phyloP scores from a whole-genome alignment of 164 flowering plant genomes.

The Piper longum region DNA sequence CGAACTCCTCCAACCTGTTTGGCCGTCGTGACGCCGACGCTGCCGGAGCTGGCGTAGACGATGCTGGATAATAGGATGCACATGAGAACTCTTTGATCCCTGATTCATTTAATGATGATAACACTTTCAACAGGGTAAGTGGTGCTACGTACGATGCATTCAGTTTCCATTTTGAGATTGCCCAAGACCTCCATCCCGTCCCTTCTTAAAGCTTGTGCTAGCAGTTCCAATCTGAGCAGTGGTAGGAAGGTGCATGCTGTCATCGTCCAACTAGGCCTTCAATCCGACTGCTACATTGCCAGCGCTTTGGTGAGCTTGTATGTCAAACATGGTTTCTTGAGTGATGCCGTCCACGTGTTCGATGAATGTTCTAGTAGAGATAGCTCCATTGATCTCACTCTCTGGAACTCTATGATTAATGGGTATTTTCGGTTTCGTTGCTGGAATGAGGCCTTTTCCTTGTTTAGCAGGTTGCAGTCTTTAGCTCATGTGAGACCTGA shows the following conservation, averaged over 20 bases:
- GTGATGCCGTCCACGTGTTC: constrained; percentile 39
- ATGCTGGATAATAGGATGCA: too few relatives aligned
- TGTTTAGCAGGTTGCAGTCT: constrained; percentile 34
- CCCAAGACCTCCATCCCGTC: constrained; percentile 36
- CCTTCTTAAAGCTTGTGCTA: constrained; percentile 47
- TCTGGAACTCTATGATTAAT: constrained; percentile 58
- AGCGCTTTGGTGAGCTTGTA: constrained; percentile 45
- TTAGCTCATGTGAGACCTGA: constrained; percentile 34
- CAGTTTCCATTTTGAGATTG: constrained; percentile 4
- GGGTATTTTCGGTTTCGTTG: constrained; percentile 32
- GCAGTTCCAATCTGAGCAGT: constrained; percentile 17
- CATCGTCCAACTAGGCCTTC: constrained; percentile 30
- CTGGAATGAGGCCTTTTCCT: constrained; percentile 21
- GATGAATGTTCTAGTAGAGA: constrained; percentile 18
- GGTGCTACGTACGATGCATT: too few relatives aligned
- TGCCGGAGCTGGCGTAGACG: too few relatives aligned
- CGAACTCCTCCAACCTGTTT: too few relatives aligned
- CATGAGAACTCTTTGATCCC: too few relatives aligned
- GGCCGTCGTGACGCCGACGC: too few relatives aligned
- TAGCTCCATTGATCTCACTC: constrained; percentile 24
- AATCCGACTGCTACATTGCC: constrained; percentile 31
- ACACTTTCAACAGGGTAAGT: too few relatives aligned
- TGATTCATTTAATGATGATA: too few relatives aligned
- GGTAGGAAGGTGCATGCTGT: constrained; percentile 35
- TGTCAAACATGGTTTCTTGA: constrained; percentile 37